Evolutionary conservation across 306 rosid genomes (phyloP).

Genomic region (Vigna reflexopilosa): DNA sequence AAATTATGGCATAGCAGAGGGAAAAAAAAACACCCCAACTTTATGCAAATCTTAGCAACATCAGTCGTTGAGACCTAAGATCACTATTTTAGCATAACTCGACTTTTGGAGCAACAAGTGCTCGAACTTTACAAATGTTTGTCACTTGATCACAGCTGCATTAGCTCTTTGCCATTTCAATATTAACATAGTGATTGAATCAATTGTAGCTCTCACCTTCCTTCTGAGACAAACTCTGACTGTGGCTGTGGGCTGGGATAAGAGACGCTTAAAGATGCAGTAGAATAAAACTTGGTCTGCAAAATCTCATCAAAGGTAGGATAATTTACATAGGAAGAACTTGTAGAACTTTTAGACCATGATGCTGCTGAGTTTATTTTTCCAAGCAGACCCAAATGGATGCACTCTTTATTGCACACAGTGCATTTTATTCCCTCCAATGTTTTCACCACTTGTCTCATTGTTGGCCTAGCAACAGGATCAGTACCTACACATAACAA

Average conservation of each 20-base stretch:
- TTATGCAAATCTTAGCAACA: slow-evolving; percentile 5
- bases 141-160: background rate
- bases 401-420: slow-evolving; percentile 47
- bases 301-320: slow-evolving; percentile 68
- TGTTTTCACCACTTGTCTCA: slow-evolving; percentile 66
- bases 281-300: slow-evolving; percentile 49
- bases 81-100: slow-evolving; percentile 4
- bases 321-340: slow-evolving; percentile 38
- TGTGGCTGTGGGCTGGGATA: slow-evolving; percentile 38
- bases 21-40: background rate
- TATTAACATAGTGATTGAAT: slow-evolving; percentile 4
- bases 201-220: slow-evolving; percentile 48
- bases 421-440: slow-evolving; percentile 53
- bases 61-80: background rate
- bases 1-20: background rate
- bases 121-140: slow-evolving; percentile 27
- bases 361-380: slow-evolving; percentile 57
- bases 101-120: background rate
- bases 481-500: slow-evolving; percentile 67
- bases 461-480: slow-evolving; percentile 65
- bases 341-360: slow-evolving; percentile 46
- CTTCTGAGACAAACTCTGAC: slow-evolving; percentile 46
- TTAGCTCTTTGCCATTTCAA: background rate
- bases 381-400: slow-evolving; percentile 46
- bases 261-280: slow-evolving; percentile 47